Percentiles rank a stretch among this genome's conserved stretches.
Conservation (phyloP, 169 alveolate genomes). For the Prorocentrum cordatum region DNA sequence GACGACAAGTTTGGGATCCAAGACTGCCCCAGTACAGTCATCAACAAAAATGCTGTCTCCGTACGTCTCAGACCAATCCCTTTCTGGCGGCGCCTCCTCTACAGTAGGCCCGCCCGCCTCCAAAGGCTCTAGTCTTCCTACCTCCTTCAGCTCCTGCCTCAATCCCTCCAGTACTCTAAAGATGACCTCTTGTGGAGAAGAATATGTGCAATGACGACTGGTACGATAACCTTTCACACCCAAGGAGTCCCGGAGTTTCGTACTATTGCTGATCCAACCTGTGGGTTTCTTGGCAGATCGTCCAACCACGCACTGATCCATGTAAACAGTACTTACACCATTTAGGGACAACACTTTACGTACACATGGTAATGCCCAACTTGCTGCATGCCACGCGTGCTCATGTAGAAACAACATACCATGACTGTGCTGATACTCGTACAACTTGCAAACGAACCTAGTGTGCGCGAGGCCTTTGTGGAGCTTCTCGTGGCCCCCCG, state of each 20-base stretch:
- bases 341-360: not conserved
- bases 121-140: not conserved
- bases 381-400: not conserved
- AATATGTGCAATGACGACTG: not conserved
- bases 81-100: not conserved
- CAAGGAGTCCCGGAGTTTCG: not conserved
- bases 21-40: not conserved
- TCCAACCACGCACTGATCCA: not conserved
- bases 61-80: not conserved
- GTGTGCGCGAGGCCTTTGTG: not conserved
- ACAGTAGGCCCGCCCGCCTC: not conserved
- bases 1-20: not conserved
- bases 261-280: not conserved
- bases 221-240: not conserved
- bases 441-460: not conserved
- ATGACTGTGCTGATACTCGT: not conserved
- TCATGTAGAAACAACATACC: not conserved
- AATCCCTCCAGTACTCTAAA: not conserved
- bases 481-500: not conserved
- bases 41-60: not conserved
- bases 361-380: not conserved
- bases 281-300: not conserved
- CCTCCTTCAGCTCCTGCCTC: not conserved
- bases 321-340: not conserved
- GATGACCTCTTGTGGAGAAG: too few relatives aligned